Base-by-base conservation (phyloP, 2,329 filamentous ascomycete genomes). In the Trichoderma sp. region DNA sequence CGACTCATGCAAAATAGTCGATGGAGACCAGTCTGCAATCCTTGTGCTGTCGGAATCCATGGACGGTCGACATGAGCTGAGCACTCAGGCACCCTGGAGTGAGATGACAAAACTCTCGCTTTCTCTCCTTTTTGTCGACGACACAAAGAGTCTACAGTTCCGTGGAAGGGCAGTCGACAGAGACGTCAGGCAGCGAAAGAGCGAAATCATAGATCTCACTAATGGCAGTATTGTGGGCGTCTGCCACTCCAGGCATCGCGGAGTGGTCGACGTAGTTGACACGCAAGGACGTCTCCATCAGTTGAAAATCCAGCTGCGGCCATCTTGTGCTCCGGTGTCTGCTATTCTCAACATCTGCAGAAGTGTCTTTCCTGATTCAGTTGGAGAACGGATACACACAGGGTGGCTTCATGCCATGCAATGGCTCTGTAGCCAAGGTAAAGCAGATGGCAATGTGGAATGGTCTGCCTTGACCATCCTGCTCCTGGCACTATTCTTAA, bases 81-180 rank as follows among this genome's bases (percentile, higher is more conserved):
- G 90, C 74, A 82, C 93, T 11, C 92, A 94, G 79, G 91, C 91
- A 6, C 92, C 92, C 0, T 95, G 92, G 92, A 90, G 91, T 71
- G 87, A 87, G 67, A 84, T 92, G 13, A 88, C 90, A n/a, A 89
- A 89, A 57, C 82, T 94, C n/a, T 83, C 86, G 0, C 81, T 94
- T 2, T 90, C 92, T 2, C 75, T 85, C 32, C 82, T 94, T 23
- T 85, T 86, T 72, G 79, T 89, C 26, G 86, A 90, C 71, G 89
- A 92, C 74, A 83, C 87, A 30, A 86, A 88, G 75, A 88, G 85
- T 71, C 82, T 92, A 47, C 88, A 88, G 68, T 88, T 88, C 73
- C 81, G 84, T 62, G 85, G 86, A 20, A 85, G 86, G 57, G 82
- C 82, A 70, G 80, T 85, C 20, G 85, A 86, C 69, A 85, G 87